Base-by-base conservation (phyloP, 768 basidiomycete species). In the Boletus sensibilis region DNA sequence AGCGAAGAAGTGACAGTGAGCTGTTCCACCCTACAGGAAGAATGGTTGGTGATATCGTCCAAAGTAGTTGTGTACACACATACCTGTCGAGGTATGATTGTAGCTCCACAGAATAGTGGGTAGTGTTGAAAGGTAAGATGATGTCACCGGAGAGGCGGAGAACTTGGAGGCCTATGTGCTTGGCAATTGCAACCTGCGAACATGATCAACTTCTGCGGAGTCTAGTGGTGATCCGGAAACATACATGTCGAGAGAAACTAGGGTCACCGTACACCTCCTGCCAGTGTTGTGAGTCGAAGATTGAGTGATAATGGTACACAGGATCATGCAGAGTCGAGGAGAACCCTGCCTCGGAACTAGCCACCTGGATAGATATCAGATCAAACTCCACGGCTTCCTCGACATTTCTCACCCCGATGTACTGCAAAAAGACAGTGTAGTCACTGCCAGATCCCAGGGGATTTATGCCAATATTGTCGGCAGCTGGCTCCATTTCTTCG, bases 371-470 rank as follows among this genome's bases (percentile, higher is more conserved):
- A 29, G 23, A 34, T 21, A 29, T 62, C 11, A 59, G 55, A 42
- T 44, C 34, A 37, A 59, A 33, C 33, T 13, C 40, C 8, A 49
- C 31, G 21, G 11, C 14, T 21, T 31, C 34, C 25, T 18, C 18
- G 33, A 55, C 23, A 37, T 31, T 33, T 10, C 82, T 72, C 52
- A 89, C 81, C 2, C 88, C 88, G 50, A 85, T 76, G 40, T 86
- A 78, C 70, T 98, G 92, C 64, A 98, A 73, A 76, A 98, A 97
- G 11, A 92, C 88, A 0, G 95, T 97, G 62, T 81, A 98, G 71
- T 98, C 96, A 55, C 90, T 92, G 25, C 92, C 92, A 50, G 87
- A 90, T 39, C 92, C 92, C n/a, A 94, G 74, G 16, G 90, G 80
- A 0, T 40, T 38, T 35, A 94, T 71, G 20, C 79, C 81, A 3